These are phyloP conservation scores for Penicillium alfredii DNA, from an alignment of 495 filamentous ascomycete species.

Conservation along the genomic window DNA sequence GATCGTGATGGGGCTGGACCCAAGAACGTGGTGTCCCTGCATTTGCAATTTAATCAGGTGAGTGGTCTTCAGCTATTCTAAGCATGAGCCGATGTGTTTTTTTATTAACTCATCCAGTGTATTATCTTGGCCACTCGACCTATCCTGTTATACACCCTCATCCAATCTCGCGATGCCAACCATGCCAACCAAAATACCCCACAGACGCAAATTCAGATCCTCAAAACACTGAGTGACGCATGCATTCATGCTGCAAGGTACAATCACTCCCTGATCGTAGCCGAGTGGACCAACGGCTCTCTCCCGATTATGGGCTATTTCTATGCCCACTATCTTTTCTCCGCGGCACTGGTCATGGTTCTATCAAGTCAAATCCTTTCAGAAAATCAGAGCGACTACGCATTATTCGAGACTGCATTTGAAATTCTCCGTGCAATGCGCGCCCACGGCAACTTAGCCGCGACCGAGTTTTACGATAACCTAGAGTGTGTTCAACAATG, in stretches of 20 bases:
- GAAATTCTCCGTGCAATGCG: conserved; percentile 26
- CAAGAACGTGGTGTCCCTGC: conserved; percentile 25
- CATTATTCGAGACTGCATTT: conserved; percentile 21
- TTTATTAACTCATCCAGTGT: conserved; percentile 15
- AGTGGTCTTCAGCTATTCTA: neutral
- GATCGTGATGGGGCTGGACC: conserved; percentile 10
- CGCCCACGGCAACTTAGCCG: conserved; percentile 28
- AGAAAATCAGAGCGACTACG: conserved; percentile 16
- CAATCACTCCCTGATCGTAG: conserved; percentile 25
- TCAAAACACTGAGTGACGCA: conserved; percentile 26
- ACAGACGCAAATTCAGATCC: conserved; percentile 11
- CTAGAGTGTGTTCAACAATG: conserved; percentile 18
- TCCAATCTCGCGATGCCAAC: conserved; percentile 11
- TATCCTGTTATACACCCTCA: conserved; percentile 23
- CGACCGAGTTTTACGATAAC: conserved; percentile 29
- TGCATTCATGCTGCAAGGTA: conserved; percentile 29
- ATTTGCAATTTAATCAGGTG: conserved; percentile 33
- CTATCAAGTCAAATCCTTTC: conserved; percentile 24
- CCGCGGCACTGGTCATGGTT: conserved; percentile 24
- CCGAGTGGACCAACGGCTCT: conserved; percentile 32
- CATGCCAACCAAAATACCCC: conserved; percentile 7
- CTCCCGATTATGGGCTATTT: conserved; percentile 31
- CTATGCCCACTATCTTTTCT: conserved; percentile 33
- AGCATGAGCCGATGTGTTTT: no score
- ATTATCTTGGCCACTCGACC: conserved; percentile 30